phyloP scores from a whole-genome alignment of 2,329 filamentous ascomycete species.

The Fusarium continuum region DNA sequence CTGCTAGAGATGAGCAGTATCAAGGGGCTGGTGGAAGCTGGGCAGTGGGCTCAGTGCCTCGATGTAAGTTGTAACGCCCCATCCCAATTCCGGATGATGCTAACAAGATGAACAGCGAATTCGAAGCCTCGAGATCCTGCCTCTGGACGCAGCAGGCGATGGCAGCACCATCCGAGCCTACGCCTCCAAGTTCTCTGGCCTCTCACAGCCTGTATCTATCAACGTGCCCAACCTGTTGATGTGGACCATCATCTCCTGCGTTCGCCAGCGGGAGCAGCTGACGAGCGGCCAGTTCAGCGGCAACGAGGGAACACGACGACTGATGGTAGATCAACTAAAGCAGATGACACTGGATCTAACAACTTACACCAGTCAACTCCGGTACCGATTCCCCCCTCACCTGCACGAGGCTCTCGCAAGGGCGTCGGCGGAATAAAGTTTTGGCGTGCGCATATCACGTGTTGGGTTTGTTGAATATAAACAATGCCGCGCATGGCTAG shows the following conservation, averaged over 20 bases:
- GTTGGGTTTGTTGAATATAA: constrained; percentile 25
- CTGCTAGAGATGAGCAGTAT: constrained; percentile 69
- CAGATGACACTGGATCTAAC: constrained; percentile 89
- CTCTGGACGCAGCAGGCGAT: constrained; percentile 77
- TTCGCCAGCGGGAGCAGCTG: constrained; percentile 77
- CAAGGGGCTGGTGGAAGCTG: constrained; percentile 63
- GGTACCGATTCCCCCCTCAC: constrained; percentile 86
- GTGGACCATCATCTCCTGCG: constrained; percentile 91
- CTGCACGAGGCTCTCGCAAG: constrained; percentile 89
- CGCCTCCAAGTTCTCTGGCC: constrained; percentile 80
- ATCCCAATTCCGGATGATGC: neutral
- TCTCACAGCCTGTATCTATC: constrained; percentile 83
- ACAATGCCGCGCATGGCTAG: constrained; percentile 12
- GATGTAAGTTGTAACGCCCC: constrained; percentile 59
- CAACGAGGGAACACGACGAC: constrained; percentile 69
- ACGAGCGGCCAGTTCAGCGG: constrained; percentile 77
- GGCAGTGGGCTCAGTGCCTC: constrained; percentile 65
- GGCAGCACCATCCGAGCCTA: constrained; percentile 80
- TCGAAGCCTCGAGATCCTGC: constrained; percentile 78
- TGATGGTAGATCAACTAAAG: constrained; percentile 75
- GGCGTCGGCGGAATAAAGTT: constrained; percentile 71
- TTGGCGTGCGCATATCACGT: neutral
- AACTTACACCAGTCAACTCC: constrained; percentile 91
- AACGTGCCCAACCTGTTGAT: constrained; percentile 92
- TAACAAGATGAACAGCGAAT: constrained; percentile 68